Percentiles rank a stretch among this genome's conserved stretches.
phyloP scores from a whole-genome alignment of 108 stramenopile genomes.

The Pseudonitzschia multistriata region DNA sequence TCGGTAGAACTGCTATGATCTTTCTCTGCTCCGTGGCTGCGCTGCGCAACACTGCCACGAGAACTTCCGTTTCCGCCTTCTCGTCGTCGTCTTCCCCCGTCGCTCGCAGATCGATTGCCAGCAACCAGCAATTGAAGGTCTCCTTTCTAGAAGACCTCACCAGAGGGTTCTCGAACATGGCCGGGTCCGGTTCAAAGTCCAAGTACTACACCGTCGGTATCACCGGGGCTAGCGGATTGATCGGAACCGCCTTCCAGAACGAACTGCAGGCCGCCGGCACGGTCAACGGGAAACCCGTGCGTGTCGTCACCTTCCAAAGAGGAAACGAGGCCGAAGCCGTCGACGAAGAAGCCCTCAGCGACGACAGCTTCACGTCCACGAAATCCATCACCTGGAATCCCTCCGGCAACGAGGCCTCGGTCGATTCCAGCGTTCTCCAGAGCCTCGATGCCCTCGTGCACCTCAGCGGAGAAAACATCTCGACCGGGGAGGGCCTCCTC shows the following conservation, averaged over 20 bases:
- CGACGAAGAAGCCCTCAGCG: slow-evolving; percentile 11
- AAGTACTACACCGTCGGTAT: slow-evolving; percentile 54
- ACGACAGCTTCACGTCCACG: not conserved
- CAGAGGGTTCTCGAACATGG: slow-evolving; percentile 13
- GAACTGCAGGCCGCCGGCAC: slow-evolving; percentile 28
- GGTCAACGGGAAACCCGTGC: slow-evolving; percentile 53
- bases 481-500: slow-evolving; percentile 47
- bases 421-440: slow-evolving; percentile 27
- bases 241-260: slow-evolving; percentile 51
- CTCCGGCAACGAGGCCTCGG: slow-evolving; percentile 11
- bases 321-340: slow-evolving; percentile 19
- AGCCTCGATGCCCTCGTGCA: slow-evolving; percentile 52
- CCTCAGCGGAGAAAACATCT: slow-evolving; percentile 52
- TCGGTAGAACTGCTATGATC: not conserved
- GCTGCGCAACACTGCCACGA: not conserved
- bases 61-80: not conserved
- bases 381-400: slow-evolving; percentile 49
- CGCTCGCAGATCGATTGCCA: not conserved
- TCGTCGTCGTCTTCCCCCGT: not conserved
- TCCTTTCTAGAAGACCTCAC: slow-evolving; percentile 26
- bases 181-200: slow-evolving; percentile 15
- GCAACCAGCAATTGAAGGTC: not conserved
- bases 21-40: not conserved
- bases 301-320: slow-evolving; percentile 31
- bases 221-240: slow-evolving; percentile 48